Percentiles rank a stretch among this genome's conserved stretches.
Conservation (phyloP, 1,284 basidiomycete species). For the Porodaedalea pini region DNA sequence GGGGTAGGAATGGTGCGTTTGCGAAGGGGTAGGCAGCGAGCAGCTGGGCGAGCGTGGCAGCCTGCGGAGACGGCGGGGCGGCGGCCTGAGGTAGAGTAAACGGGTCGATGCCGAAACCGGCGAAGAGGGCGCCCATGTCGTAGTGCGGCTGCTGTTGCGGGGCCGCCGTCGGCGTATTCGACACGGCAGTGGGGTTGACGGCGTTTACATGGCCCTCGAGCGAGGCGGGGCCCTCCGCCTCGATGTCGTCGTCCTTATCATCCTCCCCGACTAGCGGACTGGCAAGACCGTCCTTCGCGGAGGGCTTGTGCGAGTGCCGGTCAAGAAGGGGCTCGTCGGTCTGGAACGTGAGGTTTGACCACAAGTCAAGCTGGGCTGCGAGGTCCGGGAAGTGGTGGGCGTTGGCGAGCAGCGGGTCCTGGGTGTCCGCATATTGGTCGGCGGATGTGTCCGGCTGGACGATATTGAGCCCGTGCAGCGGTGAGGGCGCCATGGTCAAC, state of each 20-base stretch:
- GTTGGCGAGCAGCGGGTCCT: conserved; percentile 53
- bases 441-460: conserved; percentile 49
- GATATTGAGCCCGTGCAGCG: conserved; percentile 74
- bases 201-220: conserved; percentile 58
- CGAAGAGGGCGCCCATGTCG: conserved; percentile 55
- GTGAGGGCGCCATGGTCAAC: conserved; percentile 48
- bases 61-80: conserved; percentile 31
- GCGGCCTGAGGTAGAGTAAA: conserved; percentile 37
- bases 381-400: conserved; percentile 66
- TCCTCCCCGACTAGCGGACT: conserved; percentile 32
- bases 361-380: conserved; percentile 71
- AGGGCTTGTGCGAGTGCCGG: conserved; percentile 29
- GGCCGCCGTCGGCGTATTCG: conserved; percentile 25
- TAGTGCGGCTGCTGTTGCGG: conserved; percentile 31
- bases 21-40: conserved; percentile 49
- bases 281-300: conserved; percentile 30
- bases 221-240: conserved; percentile 43
- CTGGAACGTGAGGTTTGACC: conserved; percentile 79
- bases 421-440: conserved; percentile 38
- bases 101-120: conserved; percentile 61
- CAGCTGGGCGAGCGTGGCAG: conserved; percentile 62
- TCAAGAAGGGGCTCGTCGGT: conserved; percentile 58
- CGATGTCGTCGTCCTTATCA: conserved; percentile 43
- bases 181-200: conserved; percentile 43
- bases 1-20: conserved; percentile 25